phyloP scores from a whole-genome alignment of 2,329 filamentous ascomycete species.

The Immersiporthe knoxdaviesiana region DNA sequence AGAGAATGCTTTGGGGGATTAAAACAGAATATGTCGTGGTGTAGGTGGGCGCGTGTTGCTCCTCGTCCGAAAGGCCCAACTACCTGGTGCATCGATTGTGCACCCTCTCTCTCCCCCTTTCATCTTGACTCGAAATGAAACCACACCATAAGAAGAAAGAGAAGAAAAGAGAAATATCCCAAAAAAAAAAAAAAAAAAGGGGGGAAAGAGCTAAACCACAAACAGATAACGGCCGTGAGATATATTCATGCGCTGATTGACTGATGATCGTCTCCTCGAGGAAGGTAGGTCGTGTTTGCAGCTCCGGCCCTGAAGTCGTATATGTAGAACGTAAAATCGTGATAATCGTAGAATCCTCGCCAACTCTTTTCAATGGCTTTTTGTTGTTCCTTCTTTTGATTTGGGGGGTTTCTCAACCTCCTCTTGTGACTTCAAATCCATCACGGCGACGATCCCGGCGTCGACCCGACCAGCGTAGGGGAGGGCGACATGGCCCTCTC shows the following conservation, averaged over 20 bases:
- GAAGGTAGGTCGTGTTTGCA: neutral
- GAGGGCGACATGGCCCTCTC: constrained; percentile 55
- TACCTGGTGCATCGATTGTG: neutral
- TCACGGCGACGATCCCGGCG: constrained; percentile 37
- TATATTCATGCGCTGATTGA: neutral
- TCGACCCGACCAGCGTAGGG: constrained; percentile 29
- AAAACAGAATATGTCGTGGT: constrained; percentile 20
- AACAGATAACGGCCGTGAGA: constrained; percentile 1
- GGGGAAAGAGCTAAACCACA: neutral
- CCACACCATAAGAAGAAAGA: neutral
- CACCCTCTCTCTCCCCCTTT: too few relatives aligned
- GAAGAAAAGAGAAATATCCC: neutral
- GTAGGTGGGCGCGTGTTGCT: constrained; percentile 5
- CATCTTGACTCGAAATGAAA: neutral
- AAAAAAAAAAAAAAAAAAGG: too few relatives aligned
- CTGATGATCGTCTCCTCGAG: neutral
- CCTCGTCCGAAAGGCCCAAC: constrained; percentile 11
- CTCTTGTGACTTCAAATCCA: neutral
- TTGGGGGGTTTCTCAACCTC: neutral
- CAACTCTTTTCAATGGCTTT: neutral
- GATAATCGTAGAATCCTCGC: constrained; percentile 18
- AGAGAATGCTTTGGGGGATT: constrained; percentile 20
- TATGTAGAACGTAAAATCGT: constrained; percentile 27
- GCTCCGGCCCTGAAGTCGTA: constrained; percentile 17
- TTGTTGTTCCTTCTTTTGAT: constrained; percentile 22